phyloP scores from a whole-genome alignment of 2,329 filamentous ascomycete genomes.

The Byssothecium circinans region DNA sequence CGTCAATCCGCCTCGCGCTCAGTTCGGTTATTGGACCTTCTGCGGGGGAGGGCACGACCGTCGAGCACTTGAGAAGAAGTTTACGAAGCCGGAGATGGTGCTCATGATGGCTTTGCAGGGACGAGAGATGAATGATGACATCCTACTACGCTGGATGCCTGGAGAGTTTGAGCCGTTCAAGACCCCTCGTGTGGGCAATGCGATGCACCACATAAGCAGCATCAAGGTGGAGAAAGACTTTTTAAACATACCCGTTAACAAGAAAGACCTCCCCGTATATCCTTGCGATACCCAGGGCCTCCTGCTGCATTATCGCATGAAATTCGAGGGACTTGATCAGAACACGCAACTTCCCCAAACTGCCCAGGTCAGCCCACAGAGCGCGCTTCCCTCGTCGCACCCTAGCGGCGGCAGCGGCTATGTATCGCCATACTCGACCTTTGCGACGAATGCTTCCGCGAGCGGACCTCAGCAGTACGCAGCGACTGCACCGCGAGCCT shows the following conservation, averaged over 20 bases:
- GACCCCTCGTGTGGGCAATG: not conserved
- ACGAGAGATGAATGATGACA: conserved; percentile 1
- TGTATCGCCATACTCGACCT: not conserved
- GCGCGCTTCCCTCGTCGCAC: not conserved
- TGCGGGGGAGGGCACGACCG: not conserved
- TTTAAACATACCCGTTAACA: not conserved
- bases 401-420: not conserved
- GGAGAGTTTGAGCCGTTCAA: conserved; percentile 6
- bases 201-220: conserved; percentile 11
- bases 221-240: conserved; percentile 8
- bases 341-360: not conserved
- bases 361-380: not conserved
- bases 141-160: conserved; percentile 13
- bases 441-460: not conserved
- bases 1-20: not conserved
- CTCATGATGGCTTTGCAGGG: conserved; percentile 4
- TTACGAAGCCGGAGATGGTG: conserved; percentile 10
- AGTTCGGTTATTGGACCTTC: conserved; percentile 16
- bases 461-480: not conserved
- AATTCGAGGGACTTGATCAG: not conserved
- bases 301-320: conserved; percentile 1
- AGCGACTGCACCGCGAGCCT: not conserved
- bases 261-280: conserved; percentile 1
- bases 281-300: not conserved
- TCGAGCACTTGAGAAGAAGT: conserved; percentile 5